These are phyloP conservation scores for Croton laevigatus DNA, from an alignment of 441 rosid genomes.

Conservation along the genomic window DNA sequence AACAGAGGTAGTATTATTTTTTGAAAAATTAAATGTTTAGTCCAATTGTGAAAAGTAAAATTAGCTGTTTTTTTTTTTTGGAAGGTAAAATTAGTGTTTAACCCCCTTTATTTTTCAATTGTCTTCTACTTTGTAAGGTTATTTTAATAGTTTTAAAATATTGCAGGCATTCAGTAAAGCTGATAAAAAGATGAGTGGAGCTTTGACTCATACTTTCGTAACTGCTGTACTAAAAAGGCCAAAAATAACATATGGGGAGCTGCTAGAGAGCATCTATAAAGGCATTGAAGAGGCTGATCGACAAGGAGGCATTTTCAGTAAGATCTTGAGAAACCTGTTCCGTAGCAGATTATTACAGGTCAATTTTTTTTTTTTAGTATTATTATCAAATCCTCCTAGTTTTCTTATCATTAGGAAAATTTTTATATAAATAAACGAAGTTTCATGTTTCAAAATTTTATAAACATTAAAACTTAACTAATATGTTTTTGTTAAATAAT, in stretches of 20 bases:
- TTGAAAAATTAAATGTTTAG: too few species aligned
- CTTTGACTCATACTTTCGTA: slow-evolving; percentile 38
- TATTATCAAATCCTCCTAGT: not conserved
- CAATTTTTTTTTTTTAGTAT: not conserved
- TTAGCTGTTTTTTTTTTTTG: too few species aligned
- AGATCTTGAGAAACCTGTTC: slow-evolving; percentile 25
- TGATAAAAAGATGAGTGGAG: slow-evolving; percentile 36
- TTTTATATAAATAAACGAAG: not conserved
- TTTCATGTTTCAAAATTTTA: too few species aligned
- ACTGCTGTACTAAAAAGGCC: slow-evolving; percentile 15
- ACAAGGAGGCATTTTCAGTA: slow-evolving; percentile 26
- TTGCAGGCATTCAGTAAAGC: slow-evolving; percentile 38
- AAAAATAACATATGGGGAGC: slow-evolving; percentile 35
- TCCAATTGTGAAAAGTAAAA: too few species aligned
- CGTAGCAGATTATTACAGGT: slow-evolving; percentile 40
- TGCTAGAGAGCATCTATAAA: slow-evolving; percentile 33
- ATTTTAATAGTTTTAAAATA: not conserved
- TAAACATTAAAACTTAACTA: too few species aligned
- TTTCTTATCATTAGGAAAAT: not conserved
- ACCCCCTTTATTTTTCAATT: too few species aligned
- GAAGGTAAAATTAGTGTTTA: too few species aligned
- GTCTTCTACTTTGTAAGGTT: too few species aligned
- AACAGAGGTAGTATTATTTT: too few species aligned
- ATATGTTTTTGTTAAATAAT: too few species aligned
- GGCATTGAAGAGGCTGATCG: slow-evolving; percentile 31